phyloP scores from a whole-genome alignment of 495 filamentous ascomycete genomes.

The Xanthoparmelia taractica region DNA sequence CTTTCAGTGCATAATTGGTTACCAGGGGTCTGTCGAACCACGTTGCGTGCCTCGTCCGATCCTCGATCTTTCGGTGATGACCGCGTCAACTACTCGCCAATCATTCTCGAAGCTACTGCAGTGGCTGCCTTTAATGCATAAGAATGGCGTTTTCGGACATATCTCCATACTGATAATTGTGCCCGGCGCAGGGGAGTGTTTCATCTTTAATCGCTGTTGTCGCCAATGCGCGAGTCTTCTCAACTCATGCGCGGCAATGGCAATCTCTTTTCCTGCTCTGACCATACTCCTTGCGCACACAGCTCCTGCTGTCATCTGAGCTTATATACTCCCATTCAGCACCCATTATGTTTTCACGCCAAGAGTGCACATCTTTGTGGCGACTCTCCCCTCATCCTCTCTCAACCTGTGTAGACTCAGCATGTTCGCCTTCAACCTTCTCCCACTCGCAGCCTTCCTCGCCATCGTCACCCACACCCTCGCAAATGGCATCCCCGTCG shows the following conservation, averaged over 20 bases:
- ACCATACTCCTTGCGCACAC: neutral
- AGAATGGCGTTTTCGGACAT: neutral
- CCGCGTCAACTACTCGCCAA: neutral
- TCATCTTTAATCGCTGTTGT: constrained; percentile 14
- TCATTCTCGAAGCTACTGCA: neutral
- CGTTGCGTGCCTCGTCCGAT: neutral
- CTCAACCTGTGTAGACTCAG: neutral
- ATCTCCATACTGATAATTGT: constrained; percentile 6
- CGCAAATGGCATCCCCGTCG: constrained; percentile 20
- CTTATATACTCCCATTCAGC: neutral
- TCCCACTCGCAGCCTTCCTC: constrained; percentile 41
- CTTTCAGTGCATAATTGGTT: neutral
- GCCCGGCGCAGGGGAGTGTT: neutral
- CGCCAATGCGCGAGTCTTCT: constrained; percentile 14
- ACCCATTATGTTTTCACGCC: neutral
- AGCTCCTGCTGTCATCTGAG: neutral
- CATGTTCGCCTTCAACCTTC: constrained; percentile 27
- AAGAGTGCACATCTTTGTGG: neutral
- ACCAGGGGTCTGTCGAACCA: neutral
- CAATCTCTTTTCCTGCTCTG: neutral
- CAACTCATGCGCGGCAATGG: constrained; percentile 13
- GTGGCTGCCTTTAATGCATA: neutral
- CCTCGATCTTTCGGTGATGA: neutral
- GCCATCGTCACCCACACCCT: constrained; percentile 35
- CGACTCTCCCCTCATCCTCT: neutral